Base-by-base conservation (phyloP, 805 yeast genomes). In the Wickerhamomyces bovis region DNA sequence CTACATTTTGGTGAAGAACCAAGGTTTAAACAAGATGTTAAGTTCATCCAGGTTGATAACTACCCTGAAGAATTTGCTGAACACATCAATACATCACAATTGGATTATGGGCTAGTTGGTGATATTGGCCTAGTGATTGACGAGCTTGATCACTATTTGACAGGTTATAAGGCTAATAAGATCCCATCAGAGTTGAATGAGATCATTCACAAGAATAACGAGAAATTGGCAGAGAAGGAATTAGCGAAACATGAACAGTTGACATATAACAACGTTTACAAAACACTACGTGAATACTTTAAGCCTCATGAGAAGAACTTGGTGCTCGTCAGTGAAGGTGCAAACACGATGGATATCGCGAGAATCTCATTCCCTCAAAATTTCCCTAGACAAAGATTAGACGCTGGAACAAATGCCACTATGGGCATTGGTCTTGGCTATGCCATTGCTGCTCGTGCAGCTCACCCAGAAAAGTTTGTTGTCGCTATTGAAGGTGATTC, bases 371-470 rank as follows among this genome's bases (percentile, higher is more conserved):
- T 83, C 58, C 77, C 79, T 6, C 68, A 81, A 42, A 62, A 65
- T 8, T 53, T 54, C 3, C 83, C 89, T 0, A 72, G 74, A 48
- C 74, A 69, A 19, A 63, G 87, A 35, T 62, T 83, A 20, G 90
- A 83, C 56, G 86, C 87, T 2, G 89, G 89, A 5, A 83, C 89
- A 0, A 81, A 80, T 63, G 88, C 87, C 1, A 83, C 89, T 0
- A 84, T 83, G 89, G 90, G 90, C 3, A 69, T 83, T 28, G 90
- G 89, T 0, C 47, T 83, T 16, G 87, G 88, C 0, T 83, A 83
- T 55, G 83, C 85, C 1, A 76, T 83, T 50, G 80, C 86, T 0
- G 76, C 86, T 3, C 80, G 77, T 52, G 63, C 63, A 1, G 69
- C 77, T 0, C 47, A 65, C 12, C 79, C 78, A 1, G 55, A 64